These are phyloP conservation scores for Vanrija sp. DNA, from an alignment of 1,284 basidiomycete genomes.

Conservation along the genomic window DNA sequence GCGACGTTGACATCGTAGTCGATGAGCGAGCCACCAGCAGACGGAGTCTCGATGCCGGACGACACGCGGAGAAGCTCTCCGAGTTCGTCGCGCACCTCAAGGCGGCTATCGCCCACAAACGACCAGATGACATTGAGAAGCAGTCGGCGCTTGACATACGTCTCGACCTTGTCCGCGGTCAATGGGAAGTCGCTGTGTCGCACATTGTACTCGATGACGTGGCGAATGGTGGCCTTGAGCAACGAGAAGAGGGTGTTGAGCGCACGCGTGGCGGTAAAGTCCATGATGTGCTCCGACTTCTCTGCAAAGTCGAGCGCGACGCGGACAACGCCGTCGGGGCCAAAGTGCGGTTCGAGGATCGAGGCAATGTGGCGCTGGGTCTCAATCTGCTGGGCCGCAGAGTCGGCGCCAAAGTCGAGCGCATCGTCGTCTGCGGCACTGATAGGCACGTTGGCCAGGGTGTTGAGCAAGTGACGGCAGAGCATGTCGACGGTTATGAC, in stretches of 20 bases:
- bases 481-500: constrained; percentile 89
- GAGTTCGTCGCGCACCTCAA: constrained; percentile 84
- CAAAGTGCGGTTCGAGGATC: constrained; percentile 78
- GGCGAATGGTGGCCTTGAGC: constrained; percentile 91
- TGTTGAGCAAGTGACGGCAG: constrained; percentile 80
- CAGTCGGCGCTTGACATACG: constrained; percentile 86
- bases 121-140: constrained; percentile 95
- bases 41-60: constrained; percentile 86
- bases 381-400: constrained; percentile 54
- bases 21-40: constrained; percentile 80
- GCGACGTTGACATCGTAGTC: constrained; percentile 91
- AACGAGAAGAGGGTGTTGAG: constrained; percentile 95
- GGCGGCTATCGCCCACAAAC: constrained; percentile 90
- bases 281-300: constrained; percentile 94
- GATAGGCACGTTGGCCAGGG: constrained; percentile 70
- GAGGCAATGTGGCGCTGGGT: constrained; percentile 76
- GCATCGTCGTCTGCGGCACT: constrained; percentile 86
- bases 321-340: constrained; percentile 73
- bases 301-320: constrained; percentile 74
- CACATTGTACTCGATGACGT: constrained; percentile 89
- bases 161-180: constrained; percentile 72
- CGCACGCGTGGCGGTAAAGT: constrained; percentile 87
- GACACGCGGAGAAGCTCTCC: constrained; percentile 81
- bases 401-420: constrained; percentile 53
- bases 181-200: constrained; percentile 96